Conservation (phyloP, 208 protist genomes). For the Wallacemonas sp. region DNA sequence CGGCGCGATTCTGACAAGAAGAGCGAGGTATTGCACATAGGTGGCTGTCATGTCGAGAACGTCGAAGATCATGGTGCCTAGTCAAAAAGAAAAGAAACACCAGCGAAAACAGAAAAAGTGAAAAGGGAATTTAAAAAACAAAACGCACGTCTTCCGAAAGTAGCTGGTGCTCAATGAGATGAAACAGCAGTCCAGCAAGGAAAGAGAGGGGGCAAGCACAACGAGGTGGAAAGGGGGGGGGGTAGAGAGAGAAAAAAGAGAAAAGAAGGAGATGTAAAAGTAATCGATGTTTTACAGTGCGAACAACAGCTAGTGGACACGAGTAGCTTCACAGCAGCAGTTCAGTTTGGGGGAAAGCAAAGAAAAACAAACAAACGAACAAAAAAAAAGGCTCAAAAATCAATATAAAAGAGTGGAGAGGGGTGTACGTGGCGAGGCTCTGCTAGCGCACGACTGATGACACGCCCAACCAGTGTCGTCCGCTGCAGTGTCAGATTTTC, state of each 20-base stretch:
- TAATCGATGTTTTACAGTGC: not conserved
- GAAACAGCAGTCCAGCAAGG: not conserved
- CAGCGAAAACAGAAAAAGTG: not conserved
- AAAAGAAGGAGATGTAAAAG: not conserved
- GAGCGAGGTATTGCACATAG: constrained; percentile 72
- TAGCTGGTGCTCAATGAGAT: too few relatives aligned
- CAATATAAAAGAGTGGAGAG: too few relatives aligned
- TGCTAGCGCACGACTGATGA: too few relatives aligned
- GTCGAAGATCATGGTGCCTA: constrained; percentile 54
- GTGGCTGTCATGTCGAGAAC: constrained; percentile 63
- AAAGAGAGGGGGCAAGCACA: not conserved
- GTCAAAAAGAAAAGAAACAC: constrained; percentile 8
- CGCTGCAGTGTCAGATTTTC: too few relatives aligned
- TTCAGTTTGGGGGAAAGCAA: not conserved
- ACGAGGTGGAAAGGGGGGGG: not conserved
- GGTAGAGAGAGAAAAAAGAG: not conserved
- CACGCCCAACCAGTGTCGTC: too few relatives aligned
- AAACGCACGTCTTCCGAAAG: too few relatives aligned
- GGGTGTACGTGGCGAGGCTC: too few relatives aligned
- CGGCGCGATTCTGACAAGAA: constrained; percentile 52
- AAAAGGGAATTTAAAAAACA: not conserved
- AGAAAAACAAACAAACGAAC: not conserved
- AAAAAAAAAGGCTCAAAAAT: not conserved
- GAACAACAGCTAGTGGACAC: not conserved
- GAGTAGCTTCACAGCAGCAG: not conserved